Evolutionary conservation across 441 rosid species (phyloP).

Genomic region (Eruca vesicaria): DNA sequence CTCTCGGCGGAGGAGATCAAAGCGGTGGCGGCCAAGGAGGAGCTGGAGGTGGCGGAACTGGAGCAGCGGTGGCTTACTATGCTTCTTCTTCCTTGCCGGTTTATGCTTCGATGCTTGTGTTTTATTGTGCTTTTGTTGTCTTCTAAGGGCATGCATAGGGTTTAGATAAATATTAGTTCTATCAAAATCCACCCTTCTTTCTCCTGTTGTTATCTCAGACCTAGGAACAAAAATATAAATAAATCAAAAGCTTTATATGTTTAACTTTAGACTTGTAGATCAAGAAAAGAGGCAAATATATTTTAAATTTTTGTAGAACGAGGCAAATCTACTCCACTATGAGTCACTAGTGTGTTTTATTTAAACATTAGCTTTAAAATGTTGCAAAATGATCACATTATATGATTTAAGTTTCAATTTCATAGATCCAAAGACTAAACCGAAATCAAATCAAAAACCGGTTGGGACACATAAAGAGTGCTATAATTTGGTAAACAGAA

Average conservation of each 20-base stretch:
- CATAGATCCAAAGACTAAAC: background rate
- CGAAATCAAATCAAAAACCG: constrained; percentile 3
- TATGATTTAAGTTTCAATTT: background rate
- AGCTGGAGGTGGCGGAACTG: constrained; percentile 10
- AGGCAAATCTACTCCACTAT: background rate
- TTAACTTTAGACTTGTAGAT: background rate
- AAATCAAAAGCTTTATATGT: background rate
- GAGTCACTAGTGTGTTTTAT: background rate
- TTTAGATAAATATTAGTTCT: background rate
- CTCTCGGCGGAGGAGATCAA: constrained; percentile 25
- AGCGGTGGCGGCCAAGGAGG: constrained; percentile 11
- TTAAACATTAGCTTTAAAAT: background rate
- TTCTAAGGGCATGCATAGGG: constrained; percentile 20
- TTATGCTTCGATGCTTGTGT: constrained; percentile 14
- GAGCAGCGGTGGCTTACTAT: constrained; percentile 6
- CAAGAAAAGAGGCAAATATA: background rate
- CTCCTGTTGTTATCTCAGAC: background rate
- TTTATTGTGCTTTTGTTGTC: constrained; percentile 1
- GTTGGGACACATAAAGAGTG: background rate
- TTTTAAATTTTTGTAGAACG: background rate
- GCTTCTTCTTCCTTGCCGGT: background rate
- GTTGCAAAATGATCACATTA: background rate
- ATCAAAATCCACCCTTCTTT: constrained; percentile 15
- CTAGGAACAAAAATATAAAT: background rate
- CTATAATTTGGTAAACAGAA: background rate